phyloP scores from a whole-genome alignment of 108 stramenopile species.

The Asterionellopsis glacialis region DNA sequence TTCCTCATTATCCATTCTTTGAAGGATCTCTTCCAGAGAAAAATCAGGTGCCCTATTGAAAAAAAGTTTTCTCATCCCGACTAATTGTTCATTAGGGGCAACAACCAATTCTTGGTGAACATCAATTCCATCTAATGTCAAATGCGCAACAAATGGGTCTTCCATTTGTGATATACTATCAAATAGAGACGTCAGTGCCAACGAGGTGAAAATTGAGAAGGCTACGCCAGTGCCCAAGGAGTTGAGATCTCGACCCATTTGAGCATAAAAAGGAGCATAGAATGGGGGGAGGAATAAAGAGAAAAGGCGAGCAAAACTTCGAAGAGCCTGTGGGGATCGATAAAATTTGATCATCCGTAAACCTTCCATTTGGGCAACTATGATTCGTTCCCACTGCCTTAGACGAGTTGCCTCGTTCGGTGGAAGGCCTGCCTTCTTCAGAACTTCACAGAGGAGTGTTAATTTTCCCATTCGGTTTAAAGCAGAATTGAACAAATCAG shows the following conservation, averaged over 20 bases:
- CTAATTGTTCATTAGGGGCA: too few species aligned
- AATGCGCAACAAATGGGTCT: slow-evolving; percentile 63
- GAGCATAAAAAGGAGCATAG: slow-evolving; percentile 33
- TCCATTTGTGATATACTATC: slow-evolving; percentile 66
- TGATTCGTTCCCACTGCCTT: slow-evolving; percentile 61
- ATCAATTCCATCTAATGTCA: slow-evolving; percentile 64
- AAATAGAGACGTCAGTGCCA: slow-evolving; percentile 67
- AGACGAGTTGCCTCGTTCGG: slow-evolving; percentile 64
- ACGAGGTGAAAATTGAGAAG: slow-evolving; percentile 60
- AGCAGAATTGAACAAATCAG: neutral
- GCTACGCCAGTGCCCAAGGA: slow-evolving; percentile 52
- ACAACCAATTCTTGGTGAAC: too few species aligned
- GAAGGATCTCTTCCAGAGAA: too few species aligned
- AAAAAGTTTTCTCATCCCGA: too few species aligned
- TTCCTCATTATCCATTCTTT: too few species aligned
- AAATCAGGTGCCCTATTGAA: too few species aligned
- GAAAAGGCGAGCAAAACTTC: slow-evolving; percentile 69
- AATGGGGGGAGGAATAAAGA: slow-evolving; percentile 70
- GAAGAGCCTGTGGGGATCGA: slow-evolving; percentile 73
- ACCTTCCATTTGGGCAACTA: slow-evolving; percentile 38
- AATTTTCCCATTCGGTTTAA: neutral
- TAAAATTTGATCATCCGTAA: slow-evolving; percentile 71
- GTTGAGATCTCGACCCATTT: slow-evolving; percentile 52
- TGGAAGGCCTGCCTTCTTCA: slow-evolving; percentile 51
- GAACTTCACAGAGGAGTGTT: slow-evolving; percentile 14